Conservation (phyloP, 768 basidiomycete species). For the Clavaria fumosa region DNA sequence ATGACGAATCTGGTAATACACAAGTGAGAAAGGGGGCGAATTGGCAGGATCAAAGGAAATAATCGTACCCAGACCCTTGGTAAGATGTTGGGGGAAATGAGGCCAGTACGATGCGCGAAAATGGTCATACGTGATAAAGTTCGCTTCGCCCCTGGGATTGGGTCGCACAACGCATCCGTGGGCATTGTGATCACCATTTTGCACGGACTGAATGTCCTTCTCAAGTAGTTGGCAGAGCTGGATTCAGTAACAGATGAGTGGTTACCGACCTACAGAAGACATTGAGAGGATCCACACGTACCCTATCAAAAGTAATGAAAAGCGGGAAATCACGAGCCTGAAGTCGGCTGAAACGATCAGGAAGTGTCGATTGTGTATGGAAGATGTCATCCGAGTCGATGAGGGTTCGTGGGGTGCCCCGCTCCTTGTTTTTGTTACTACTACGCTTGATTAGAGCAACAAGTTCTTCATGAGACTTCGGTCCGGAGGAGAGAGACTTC, state of each 20-base stretch:
- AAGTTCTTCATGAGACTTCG: slow-evolving; percentile 25
- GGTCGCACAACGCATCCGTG: too few species aligned
- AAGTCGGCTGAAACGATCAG: slow-evolving; percentile 37
- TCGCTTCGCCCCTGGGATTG: too few species aligned
- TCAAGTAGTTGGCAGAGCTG: too few species aligned
- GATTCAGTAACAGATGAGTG: too few species aligned
- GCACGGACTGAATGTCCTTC: too few species aligned
- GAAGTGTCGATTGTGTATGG: slow-evolving; percentile 28
- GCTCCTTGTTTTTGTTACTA: slow-evolving; percentile 9
- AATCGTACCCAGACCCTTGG: slow-evolving; percentile 39
- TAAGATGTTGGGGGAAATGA: slow-evolving; percentile 25
- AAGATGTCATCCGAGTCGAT: slow-evolving; percentile 29
- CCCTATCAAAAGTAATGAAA: slow-evolving; percentile 52
- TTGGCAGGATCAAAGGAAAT: slow-evolving; percentile 2
- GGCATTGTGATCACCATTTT: too few species aligned
- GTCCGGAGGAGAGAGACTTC: slow-evolving; percentile 25
- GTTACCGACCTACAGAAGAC: too few species aligned
- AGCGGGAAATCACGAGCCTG: slow-evolving; percentile 50
- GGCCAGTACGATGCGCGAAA: slow-evolving; percentile 10
- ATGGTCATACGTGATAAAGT: slow-evolving; percentile 10
- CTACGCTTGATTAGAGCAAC: slow-evolving; percentile 16
- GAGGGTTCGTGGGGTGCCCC: slow-evolving; percentile 13
- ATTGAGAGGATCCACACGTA: too few species aligned
- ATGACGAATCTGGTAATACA: slow-evolving; percentile 35
- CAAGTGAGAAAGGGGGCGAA: background rate